A percentile compares a stretch with the other conserved stretches of the same genome.
Conservation (phyloP, 2,329 filamentous ascomycete genomes). For the Coniochaeta pulveracea region DNA sequence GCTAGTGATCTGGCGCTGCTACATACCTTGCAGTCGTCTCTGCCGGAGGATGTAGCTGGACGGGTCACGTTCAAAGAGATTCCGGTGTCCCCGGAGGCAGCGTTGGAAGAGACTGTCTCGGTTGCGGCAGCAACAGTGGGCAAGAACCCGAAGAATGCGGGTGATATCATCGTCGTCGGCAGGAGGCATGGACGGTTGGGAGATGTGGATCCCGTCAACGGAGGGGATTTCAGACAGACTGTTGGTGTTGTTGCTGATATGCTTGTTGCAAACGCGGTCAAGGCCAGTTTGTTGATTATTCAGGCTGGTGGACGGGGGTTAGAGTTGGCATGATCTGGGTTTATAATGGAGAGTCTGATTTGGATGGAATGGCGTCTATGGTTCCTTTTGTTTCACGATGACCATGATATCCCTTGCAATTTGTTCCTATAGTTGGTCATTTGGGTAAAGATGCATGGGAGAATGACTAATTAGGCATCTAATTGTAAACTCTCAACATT, state of each 20-base stretch:
- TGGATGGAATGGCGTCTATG: neutral
- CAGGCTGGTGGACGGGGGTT: constrained; percentile 35
- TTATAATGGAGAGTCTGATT: neutral
- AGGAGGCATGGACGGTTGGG: constrained; percentile 28
- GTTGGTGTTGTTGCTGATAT: constrained; percentile 50
- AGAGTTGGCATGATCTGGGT: constrained; percentile 6
- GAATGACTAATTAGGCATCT: too few species aligned
- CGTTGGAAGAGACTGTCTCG: constrained; percentile 34
- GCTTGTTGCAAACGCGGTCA: constrained; percentile 46
- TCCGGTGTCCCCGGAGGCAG: constrained; percentile 25
- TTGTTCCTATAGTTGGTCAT: too few species aligned
- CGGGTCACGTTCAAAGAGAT: constrained; percentile 38
- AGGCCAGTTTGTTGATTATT: constrained; percentile 58
- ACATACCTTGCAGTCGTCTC: constrained; percentile 19
- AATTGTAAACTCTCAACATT: too few species aligned
- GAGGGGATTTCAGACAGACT: constrained; percentile 32
- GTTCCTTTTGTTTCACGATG: constrained; percentile 1
- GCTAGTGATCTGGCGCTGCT: constrained; percentile 23
- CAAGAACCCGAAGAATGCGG: constrained; percentile 50
- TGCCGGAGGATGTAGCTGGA: constrained; percentile 18
- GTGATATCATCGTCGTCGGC: constrained; percentile 60
- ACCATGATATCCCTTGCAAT: neutral
- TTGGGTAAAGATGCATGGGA: too few species aligned
- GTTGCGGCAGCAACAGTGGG: constrained; percentile 49
- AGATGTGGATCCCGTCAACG: constrained; percentile 9